Percentiles rank a stretch among this genome's conserved stretches.
Conservation (phyloP, 2,329 filamentous ascomycete species). For the Aschersonia sp. region DNA sequence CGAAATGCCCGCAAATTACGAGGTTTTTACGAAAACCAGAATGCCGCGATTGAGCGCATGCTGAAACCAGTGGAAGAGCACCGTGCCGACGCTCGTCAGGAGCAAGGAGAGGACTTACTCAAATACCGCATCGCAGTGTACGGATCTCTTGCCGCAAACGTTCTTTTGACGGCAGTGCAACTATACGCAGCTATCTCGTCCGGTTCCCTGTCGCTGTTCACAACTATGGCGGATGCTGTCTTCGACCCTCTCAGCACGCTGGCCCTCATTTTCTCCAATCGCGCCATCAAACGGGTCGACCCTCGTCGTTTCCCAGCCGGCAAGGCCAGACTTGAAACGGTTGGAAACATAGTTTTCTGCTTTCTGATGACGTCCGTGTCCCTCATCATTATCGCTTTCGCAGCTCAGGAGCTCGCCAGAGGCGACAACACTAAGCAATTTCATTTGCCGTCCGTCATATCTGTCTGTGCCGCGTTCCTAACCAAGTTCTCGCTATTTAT, state of each 20-base stretch:
- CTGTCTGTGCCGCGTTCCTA: conserved; percentile 66
- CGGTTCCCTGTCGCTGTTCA: conserved; percentile 87
- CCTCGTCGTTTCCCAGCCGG: conserved; percentile 76
- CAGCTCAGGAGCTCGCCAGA: conserved; percentile 51
- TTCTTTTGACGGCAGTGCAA: conserved; percentile 66
- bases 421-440: conserved; percentile 47
- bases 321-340: conserved; percentile 87
- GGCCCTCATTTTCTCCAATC: conserved; percentile 72
- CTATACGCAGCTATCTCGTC: conserved; percentile 79
- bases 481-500: conserved; percentile 77
- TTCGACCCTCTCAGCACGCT: conserved; percentile 88
- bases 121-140: conserved; percentile 53
- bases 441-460: conserved; percentile 70
- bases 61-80: conserved; percentile 91
- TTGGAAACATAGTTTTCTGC: conserved; percentile 91
- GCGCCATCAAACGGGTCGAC: conserved; percentile 79
- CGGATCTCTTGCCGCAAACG: conserved; percentile 63
- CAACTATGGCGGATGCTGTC: conserved; percentile 89
- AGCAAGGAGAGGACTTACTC: conserved; percentile 68
- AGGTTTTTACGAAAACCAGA: conserved; percentile 80
- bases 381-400: conserved; percentile 82
- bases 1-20: conserved; percentile 42
- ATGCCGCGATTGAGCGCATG: conserved; percentile 83
- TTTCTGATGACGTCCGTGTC: conserved; percentile 92
- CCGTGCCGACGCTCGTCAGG: conserved; percentile 62